Base-by-base conservation (phyloP, 225 moss, liverwort and hornwort genomes). In the Asterella californica region DNA sequence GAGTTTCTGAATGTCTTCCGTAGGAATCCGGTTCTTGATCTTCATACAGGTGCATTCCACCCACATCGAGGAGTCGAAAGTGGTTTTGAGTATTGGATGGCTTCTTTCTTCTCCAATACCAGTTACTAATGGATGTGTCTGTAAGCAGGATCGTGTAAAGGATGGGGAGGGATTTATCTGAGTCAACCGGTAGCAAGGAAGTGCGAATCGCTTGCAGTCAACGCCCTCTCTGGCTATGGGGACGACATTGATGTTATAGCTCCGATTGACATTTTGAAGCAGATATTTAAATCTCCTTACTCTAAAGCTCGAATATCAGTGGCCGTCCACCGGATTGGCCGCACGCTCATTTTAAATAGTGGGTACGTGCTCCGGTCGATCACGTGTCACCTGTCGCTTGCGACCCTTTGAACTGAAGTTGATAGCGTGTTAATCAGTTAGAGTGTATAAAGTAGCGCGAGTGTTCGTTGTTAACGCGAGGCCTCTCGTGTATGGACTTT, bases 231-330 rank as follows among this genome's bases (percentile, higher is more conserved):
- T 76, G 95, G 92, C 62, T 93, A 89, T 71, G 90, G 93, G 14
- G 97, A 99, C 70, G 94, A 90, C 80, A 92, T 99, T 79, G 97
- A 99, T 50, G 93, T 99, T 34, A 95, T 99, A 75, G 97, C 94
- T 69, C 94, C 97, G 17, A 86, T 93, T 67, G 97, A 99, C 77
- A 91, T 99, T 29, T 69, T 99, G 86, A 99, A 99, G 86, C 97
- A 93, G 85, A 93, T 99, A 76, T 99, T 99, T 59, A 99, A 92
- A 83, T 93, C 88, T 21, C 97, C 97, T 34, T 99, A 99, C 19
- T 87, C 90, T 91, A 99, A 99, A 86, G 91, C 91, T 79, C 95
- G 97, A 63, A 81, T 99, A 61, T 99, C 97, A n/a, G 86, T 99
- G 70, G 97, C 93, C 70, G 97, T 99, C 29, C 97, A 99, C 87